Evolutionary conservation across 73 alveolate genomes (phyloP).

Genomic region (Blepharisma stoltei): DNA sequence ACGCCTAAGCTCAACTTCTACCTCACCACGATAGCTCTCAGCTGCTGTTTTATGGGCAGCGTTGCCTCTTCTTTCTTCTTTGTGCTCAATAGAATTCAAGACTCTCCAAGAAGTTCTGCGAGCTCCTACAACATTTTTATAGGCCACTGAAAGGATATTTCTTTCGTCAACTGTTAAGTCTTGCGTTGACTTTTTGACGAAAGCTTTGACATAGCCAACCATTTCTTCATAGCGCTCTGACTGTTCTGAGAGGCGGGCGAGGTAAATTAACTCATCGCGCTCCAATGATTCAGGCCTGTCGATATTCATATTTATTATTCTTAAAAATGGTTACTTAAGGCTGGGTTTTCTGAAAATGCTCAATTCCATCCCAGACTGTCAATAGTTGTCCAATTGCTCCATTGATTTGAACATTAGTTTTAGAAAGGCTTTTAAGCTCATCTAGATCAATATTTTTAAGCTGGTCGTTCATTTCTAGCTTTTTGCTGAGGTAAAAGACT

Average conservation of each 20-base stretch:
- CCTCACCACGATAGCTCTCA: not conserved
- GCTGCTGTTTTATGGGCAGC: too few relatives aligned
- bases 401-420: constrained; percentile 13
- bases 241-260: constrained; percentile 33
- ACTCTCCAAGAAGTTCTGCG: constrained; percentile 44
- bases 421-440: constrained; percentile 2
- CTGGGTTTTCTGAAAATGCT: constrained; percentile 23
- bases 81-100: constrained; percentile 38
- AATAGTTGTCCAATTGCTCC: not conserved
- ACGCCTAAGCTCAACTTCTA: constrained; percentile 33
- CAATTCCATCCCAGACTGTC: not conserved
- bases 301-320: too few relatives aligned
- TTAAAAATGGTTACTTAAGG: not conserved
- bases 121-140: constrained; percentile 39
- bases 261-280: constrained; percentile 36
- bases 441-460: constrained; percentile 2
- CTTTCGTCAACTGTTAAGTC: constrained; percentile 48
- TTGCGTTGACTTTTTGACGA: constrained; percentile 29
- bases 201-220: constrained; percentile 33
- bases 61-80: constrained; percentile 35
- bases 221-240: constrained; percentile 38
- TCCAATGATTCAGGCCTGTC: too few relatives aligned
- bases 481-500: not conserved
- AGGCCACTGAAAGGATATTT: constrained; percentile 38
- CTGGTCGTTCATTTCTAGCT: constrained; percentile 24